These are phyloP conservation scores for Nitzschia putrida DNA, from an alignment of 108 stramenopile species.

Conservation along the genomic window DNA sequence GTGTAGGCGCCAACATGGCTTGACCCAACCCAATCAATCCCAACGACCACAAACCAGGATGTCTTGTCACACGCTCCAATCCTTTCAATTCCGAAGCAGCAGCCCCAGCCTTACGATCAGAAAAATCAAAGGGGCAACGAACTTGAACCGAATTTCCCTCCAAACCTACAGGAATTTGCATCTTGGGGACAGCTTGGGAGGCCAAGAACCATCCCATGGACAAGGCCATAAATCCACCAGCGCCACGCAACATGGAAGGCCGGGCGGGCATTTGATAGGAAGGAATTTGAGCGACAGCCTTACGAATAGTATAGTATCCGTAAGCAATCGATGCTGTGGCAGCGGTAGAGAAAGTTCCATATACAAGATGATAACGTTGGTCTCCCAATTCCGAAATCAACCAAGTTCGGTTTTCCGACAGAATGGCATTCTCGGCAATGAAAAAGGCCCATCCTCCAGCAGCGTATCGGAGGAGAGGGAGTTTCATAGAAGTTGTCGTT, in stretches of 20 bases:
- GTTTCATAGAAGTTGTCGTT: neutral
- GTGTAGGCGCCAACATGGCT: conserved; percentile 57
- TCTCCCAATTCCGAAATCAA: conserved; percentile 72
- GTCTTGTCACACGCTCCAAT: conserved; percentile 79
- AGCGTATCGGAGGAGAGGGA: conserved; percentile 62
- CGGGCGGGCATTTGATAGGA: conserved; percentile 4
- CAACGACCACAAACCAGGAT: conserved; percentile 88
- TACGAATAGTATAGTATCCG: conserved; percentile 60
- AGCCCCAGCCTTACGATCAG: conserved; percentile 26
- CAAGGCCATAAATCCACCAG: conserved; percentile 40
- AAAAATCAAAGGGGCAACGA: conserved; percentile 92
- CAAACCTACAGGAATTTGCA: conserved; percentile 79
- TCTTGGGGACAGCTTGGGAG: conserved; percentile 73
- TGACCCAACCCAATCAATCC: conserved; percentile 68
- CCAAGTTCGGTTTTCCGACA: conserved; percentile 87
- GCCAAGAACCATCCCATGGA: conserved; percentile 70
- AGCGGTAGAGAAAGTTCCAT: conserved; percentile 76
- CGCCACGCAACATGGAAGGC: conserved; percentile 28
- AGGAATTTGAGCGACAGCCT: conserved; percentile 26
- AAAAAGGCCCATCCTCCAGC: conserved; percentile 80
- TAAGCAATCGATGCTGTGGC: conserved; percentile 77
- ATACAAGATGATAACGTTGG: conserved; percentile 69
- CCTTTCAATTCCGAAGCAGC: conserved; percentile 46
- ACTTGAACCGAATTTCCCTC: conserved; percentile 54
- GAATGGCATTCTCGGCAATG: conserved; percentile 79